These are phyloP conservation scores for Arthrocladium fulminans DNA, from an alignment of 2,329 filamentous ascomycete species.

Conservation along the genomic window DNA sequence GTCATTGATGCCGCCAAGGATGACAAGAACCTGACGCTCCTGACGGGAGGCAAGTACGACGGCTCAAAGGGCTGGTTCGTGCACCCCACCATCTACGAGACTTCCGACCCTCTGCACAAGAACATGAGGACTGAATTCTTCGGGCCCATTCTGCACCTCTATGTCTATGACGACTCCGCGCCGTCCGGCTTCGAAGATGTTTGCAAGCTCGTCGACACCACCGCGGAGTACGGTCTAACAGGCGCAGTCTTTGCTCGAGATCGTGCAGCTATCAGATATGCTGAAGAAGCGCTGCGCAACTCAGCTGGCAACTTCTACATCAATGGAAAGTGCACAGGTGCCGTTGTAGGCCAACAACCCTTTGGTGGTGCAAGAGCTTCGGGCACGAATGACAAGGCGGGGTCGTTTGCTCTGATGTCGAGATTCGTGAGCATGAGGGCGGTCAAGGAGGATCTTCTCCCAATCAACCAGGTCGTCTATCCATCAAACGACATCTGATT, in stretches of 20 bases:
- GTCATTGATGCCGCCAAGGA: conserved; percentile 65
- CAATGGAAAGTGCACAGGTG: conserved; percentile 64
- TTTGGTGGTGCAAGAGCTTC: conserved; percentile 48
- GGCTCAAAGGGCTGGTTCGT: conserved; percentile 65
- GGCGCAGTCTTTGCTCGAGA: conserved; percentile 67
- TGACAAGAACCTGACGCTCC: conserved; percentile 57
- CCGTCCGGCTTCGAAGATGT: conserved; percentile 45
- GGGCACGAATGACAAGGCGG: conserved; percentile 52
- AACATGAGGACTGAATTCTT: conserved; percentile 68
- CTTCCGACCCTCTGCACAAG: conserved; percentile 58
- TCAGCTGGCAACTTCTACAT: conserved; percentile 77
- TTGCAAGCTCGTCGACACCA: conserved; percentile 58
- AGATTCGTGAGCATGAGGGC: conserved; percentile 49
- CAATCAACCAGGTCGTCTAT: conserved; percentile 41
- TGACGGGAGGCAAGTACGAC: conserved; percentile 65
- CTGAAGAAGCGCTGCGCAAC: conserved; percentile 63
- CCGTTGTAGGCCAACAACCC: conserved; percentile 42
- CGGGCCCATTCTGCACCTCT: conserved; percentile 59
- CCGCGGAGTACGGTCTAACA: conserved; percentile 69
- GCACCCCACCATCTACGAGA: conserved; percentile 65
- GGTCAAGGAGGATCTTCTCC: conserved; percentile 49
- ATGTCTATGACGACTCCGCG: conserved; percentile 62
- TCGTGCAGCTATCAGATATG: conserved; percentile 54
- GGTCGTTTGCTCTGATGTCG: conserved; percentile 42
- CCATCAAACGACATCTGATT: conserved; percentile 42